These are phyloP conservation scores for Coleophoma crateriformis DNA, from an alignment of 2,329 filamentous ascomycete genomes.

Conservation along the genomic window DNA sequence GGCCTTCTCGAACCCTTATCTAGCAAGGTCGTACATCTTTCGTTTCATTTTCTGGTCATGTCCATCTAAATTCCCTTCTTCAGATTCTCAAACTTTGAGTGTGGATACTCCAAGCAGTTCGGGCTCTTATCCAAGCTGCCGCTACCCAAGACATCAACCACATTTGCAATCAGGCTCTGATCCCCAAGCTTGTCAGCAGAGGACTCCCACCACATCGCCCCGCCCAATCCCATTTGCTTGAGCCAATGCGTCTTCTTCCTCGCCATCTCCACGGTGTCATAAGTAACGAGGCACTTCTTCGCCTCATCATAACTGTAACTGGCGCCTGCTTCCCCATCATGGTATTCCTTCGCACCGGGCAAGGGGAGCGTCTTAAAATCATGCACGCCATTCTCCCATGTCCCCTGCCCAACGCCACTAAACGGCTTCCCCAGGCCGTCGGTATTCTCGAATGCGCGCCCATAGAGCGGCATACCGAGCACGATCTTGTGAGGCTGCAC, in stretches of 20 bases:
- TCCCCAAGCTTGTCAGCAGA: slow-evolving; percentile 57
- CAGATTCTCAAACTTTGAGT: slow-evolving; percentile 67
- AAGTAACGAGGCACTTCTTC: slow-evolving; percentile 66
- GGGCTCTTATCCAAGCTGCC: slow-evolving; percentile 46
- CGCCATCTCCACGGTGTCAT: slow-evolving; percentile 67
- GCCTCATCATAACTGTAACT: slow-evolving; percentile 70
- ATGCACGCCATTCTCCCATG: slow-evolving; percentile 79
- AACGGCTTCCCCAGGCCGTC: slow-evolving; percentile 66
- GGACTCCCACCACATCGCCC: slow-evolving; percentile 84
- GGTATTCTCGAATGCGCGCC: slow-evolving; percentile 76
- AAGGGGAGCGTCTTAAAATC: slow-evolving; percentile 84
- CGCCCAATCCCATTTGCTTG: slow-evolving; percentile 61
- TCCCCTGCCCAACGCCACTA: slow-evolving; percentile 69
- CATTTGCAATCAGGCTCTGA: slow-evolving; percentile 63
- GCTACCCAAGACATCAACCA: slow-evolving; percentile 50
- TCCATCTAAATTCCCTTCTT: slow-evolving; percentile 48
- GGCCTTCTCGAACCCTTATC: no score
- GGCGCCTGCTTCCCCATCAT: slow-evolving; percentile 60
- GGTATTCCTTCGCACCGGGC: slow-evolving; percentile 55
- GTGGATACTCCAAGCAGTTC: slow-evolving; percentile 60
- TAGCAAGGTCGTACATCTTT: neutral
- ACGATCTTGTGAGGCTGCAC: slow-evolving; percentile 71
- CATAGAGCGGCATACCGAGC: slow-evolving; percentile 88
- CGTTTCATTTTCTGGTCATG: slow-evolving; percentile 33
- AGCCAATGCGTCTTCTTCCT: slow-evolving; percentile 69